Conservation (phyloP, 495 filamentous ascomycete species). For the Ramalina intermedia region DNA sequence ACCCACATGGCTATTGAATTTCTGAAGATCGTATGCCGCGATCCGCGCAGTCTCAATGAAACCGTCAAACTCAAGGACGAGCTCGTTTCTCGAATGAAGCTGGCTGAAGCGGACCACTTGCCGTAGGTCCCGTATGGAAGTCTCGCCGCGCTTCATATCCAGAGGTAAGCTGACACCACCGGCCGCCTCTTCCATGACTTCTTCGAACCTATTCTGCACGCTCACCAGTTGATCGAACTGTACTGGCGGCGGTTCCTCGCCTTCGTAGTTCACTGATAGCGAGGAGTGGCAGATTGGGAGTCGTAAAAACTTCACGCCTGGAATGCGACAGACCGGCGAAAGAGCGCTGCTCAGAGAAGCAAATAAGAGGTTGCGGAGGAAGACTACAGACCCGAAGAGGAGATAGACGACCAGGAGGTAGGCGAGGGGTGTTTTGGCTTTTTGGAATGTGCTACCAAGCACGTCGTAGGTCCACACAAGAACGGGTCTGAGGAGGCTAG, state of each 20-base stretch:
- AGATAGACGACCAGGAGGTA: constrained; percentile 38
- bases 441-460: constrained; percentile 32
- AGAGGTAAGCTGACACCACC: constrained; percentile 45
- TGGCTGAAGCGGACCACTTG: constrained; percentile 42
- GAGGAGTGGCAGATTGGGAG: constrained; percentile 43
- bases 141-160: constrained; percentile 54
- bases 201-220: constrained; percentile 50
- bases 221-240: constrained; percentile 55
- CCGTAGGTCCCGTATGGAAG: constrained; percentile 52
- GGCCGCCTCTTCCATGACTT: constrained; percentile 44
- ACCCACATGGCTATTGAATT: constrained; percentile 54
- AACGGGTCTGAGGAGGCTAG: constrained; percentile 15
- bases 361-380: constrained; percentile 37
- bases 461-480: constrained; percentile 33
- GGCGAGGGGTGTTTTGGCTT: constrained; percentile 40
- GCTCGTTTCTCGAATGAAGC: constrained; percentile 37
- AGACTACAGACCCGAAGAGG: constrained; percentile 29
- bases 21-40: constrained; percentile 42
- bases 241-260: constrained; percentile 20
- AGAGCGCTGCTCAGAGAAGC: constrained; percentile 33
- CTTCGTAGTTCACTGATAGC: constrained; percentile 8
- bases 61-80: constrained; percentile 50
- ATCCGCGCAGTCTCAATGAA: constrained; percentile 47
- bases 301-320: constrained; percentile 40
- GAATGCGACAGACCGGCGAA: constrained; percentile 51